phyloP scores from a whole-genome alignment of 1,139 yeast species.

The Arxiozyma bovina region DNA sequence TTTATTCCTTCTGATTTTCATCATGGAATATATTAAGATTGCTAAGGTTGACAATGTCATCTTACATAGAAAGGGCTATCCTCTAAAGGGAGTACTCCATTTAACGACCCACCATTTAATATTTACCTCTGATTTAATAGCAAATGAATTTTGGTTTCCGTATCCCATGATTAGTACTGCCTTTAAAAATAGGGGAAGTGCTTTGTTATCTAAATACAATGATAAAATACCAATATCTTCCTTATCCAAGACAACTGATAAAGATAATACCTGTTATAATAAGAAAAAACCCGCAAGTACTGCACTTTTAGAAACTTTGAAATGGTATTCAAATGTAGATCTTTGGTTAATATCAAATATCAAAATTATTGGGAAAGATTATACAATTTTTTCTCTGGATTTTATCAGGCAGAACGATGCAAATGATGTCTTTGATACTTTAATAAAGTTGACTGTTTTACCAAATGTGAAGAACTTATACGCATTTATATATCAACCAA shows the following conservation, averaged over 20 bases:
- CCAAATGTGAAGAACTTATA: conserved; percentile 49
- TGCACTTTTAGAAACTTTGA: conserved; percentile 12
- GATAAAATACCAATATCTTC: conserved; percentile 3
- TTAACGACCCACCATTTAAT: conserved; percentile 83
- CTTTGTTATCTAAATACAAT: conserved; percentile 24
- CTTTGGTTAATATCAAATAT: conserved; percentile 46
- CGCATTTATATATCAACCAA: conserved; percentile 63
- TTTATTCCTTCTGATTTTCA: neutral
- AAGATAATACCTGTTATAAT: conserved; percentile 4
- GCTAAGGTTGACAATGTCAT: conserved; percentile 60
- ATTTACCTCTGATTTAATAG: conserved; percentile 37
- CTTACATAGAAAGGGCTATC: conserved; percentile 60
- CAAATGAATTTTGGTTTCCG: conserved; percentile 81
- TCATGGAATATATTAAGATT: conserved; percentile 52
- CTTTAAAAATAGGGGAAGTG: conserved; percentile 42
- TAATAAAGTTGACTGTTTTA: conserved; percentile 57
- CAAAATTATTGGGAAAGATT: conserved; percentile 75
- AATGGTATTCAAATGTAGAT: conserved; percentile 32
- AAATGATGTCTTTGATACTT: conserved; percentile 60
- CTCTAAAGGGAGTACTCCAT: conserved; percentile 60
- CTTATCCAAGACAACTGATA: neutral
- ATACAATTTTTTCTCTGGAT: conserved; percentile 74
- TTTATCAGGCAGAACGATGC: conserved; percentile 54
- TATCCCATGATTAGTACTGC: conserved; percentile 77
- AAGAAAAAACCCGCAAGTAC: conserved; percentile 6